Conservation (phyloP, 352 stramenopile species). For the Phytophthora foliorum region DNA sequence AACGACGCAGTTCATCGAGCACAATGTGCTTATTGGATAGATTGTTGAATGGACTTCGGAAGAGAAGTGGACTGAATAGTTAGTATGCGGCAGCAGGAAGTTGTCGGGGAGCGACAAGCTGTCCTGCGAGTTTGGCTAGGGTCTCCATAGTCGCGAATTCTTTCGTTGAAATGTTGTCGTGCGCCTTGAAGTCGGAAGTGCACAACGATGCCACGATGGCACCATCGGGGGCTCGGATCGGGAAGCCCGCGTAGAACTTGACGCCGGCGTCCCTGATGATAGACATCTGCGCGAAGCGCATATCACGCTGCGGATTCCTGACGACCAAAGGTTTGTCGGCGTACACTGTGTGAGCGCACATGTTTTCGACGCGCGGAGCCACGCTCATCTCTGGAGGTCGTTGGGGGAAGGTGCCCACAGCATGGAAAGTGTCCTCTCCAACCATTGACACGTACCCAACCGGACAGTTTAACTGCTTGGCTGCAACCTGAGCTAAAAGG, state of each 20-base stretch:
- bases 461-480: slow-evolving; percentile 52
- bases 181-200: slow-evolving; percentile 44
- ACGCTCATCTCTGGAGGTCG: not conserved
- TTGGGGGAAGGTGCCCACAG: slow-evolving; percentile 43
- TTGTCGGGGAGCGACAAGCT: slow-evolving; percentile 36
- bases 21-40: not conserved
- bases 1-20: not conserved
- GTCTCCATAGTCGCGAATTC: slow-evolving; percentile 75
- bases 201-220: slow-evolving; percentile 63
- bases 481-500: slow-evolving; percentile 53
- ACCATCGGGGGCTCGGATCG: slow-evolving; percentile 51
- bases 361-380: slow-evolving; percentile 47
- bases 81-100: not conserved
- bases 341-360: slow-evolving; percentile 65
- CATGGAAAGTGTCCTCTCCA: slow-evolving; percentile 48
- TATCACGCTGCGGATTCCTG: slow-evolving; percentile 61
- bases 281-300: slow-evolving; percentile 63
- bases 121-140: slow-evolving; percentile 47
- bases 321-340: slow-evolving; percentile 61
- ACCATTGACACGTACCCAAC: slow-evolving; percentile 64
- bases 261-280: slow-evolving; percentile 45
- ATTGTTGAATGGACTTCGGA: not conserved
- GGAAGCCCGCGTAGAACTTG: slow-evolving; percentile 69
- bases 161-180: slow-evolving; percentile 61
- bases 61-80: not conserved